Conservation (phyloP, 140 eudicot species). For the Senecio squalidus region DNA sequence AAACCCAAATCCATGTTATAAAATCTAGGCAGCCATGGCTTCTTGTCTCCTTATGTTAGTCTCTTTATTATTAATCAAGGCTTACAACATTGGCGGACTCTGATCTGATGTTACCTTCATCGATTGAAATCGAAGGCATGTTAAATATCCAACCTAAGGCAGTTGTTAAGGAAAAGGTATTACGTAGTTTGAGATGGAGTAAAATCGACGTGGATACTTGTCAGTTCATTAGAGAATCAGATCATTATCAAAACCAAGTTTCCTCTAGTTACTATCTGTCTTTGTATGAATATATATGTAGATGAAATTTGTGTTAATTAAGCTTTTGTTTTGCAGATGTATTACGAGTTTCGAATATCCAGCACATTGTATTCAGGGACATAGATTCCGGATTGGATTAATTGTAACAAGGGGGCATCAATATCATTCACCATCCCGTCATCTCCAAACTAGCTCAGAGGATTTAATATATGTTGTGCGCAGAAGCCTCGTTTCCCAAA, state of each 20-base stretch:
- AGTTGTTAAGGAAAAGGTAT: background rate
- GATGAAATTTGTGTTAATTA: background rate
- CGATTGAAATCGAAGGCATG: background rate
- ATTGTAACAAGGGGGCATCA: background rate
- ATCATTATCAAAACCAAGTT: background rate
- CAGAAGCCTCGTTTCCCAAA: background rate
- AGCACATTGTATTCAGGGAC: background rate
- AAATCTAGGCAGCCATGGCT: too few relatives aligned
- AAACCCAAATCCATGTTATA: too few relatives aligned
- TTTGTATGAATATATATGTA: background rate
- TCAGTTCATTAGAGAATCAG: background rate
- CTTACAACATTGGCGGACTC: too few relatives aligned
- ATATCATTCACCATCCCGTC: constrained; percentile 11
- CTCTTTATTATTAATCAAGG: too few relatives aligned
- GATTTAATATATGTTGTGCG: constrained; percentile 3
- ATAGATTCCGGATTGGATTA: background rate
- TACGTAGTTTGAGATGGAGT: background rate
- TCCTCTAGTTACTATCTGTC: background rate
- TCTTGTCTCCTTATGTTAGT: too few relatives aligned
- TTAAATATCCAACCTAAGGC: background rate
- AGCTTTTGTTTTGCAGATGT: background rate
- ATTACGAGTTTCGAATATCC: constrained; percentile 10
- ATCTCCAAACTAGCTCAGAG: background rate
- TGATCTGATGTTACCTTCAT: too few relatives aligned
- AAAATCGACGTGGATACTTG: background rate